Evolutionary conservation across 805 yeast genomes (phyloP), one percentile per base, ranked within the genome.

Genomic region (Hanseniaspora valbyensis): DNA sequence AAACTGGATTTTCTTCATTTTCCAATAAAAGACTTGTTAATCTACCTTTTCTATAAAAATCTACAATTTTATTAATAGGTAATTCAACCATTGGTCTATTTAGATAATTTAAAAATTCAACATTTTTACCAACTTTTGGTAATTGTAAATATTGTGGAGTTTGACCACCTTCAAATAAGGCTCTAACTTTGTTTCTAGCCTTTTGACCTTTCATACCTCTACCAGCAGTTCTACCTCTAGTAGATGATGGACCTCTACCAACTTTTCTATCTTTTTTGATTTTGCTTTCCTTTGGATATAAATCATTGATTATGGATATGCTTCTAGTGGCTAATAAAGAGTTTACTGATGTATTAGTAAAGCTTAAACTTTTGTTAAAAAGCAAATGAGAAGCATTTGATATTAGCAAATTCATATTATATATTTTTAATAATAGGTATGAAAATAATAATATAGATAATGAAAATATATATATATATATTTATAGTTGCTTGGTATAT

Each of bases 201-300:
- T 90, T 90, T 66, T 90, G 97, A 78, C 98, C 98, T 70, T 92
- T 92, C 61, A 86, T 95, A 73, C 98, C 98, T 66, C 97, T 76
- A 44, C 95, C 95, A 6, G 96, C 79, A 3, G 97, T 92, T 67
- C 90, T 89, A 70, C 98, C 98, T 57, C 76, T 72, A 19, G 88
- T 87, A 33, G 94, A 82, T 38, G 94, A 88, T 22, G 95, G 95
- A 69, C 97, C 97, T 71, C 98, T 80, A 67, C 98, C 98, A 12
- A 90, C 72, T 66, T 96, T 75, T 61, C 80, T 84, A 9, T 25
- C 36, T 32, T 46, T 46, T 25, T 41, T 32, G 1, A 7, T 13
- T 18, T 38, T 38, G 28, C 16, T 7, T 13, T 38, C 42, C 6
- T 21, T 22, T 38, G 42, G 42, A 14, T 38, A 38, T 24, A 38